phyloP scores from a whole-genome alignment of 73 alveolate genomes.

The Tetrahymena malaccensis region DNA sequence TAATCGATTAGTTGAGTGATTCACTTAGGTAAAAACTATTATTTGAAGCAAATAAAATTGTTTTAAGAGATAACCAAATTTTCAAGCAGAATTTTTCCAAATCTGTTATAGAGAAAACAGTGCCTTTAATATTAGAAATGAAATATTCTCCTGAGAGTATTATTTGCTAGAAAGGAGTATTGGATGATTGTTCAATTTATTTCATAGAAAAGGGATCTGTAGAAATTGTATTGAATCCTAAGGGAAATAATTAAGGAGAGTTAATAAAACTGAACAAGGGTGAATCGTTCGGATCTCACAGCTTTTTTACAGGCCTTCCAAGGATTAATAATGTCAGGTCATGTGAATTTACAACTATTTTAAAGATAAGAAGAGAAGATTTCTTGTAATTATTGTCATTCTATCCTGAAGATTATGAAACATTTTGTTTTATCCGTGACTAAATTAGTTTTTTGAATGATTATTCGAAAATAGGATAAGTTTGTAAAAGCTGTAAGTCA shows the following conservation, averaged over 20 bases:
- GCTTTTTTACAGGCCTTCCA: slow-evolving; percentile 49
- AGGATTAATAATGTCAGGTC: slow-evolving; percentile 51
- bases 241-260: background rate
- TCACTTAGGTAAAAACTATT: slow-evolving; percentile 8
- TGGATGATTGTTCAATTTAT: slow-evolving; percentile 24
- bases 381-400: background rate
- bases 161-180: background rate
- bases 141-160: slow-evolving; percentile 31
- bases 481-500: background rate
- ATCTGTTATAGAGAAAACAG: background rate
- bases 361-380: slow-evolving; percentile 8
- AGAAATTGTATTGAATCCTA: background rate
- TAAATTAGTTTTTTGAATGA: background rate
- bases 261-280: slow-evolving; percentile 24
- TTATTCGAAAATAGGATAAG: background rate
- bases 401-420: slow-evolving; percentile 3
- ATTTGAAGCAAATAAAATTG: slow-evolving; percentile 12
- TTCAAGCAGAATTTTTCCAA: slow-evolving; percentile 3
- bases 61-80: background rate
- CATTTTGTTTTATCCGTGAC: background rate
- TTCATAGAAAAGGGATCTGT: slow-evolving; percentile 20
- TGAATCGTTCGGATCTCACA: slow-evolving; percentile 44
- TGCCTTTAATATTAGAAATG: slow-evolving; percentile 11
- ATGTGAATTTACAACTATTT: slow-evolving; percentile 43
- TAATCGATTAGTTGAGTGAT: slow-evolving; percentile 2